Conservation (phyloP, 106 monocot species). For the Dendrobium huoshanense region DNA sequence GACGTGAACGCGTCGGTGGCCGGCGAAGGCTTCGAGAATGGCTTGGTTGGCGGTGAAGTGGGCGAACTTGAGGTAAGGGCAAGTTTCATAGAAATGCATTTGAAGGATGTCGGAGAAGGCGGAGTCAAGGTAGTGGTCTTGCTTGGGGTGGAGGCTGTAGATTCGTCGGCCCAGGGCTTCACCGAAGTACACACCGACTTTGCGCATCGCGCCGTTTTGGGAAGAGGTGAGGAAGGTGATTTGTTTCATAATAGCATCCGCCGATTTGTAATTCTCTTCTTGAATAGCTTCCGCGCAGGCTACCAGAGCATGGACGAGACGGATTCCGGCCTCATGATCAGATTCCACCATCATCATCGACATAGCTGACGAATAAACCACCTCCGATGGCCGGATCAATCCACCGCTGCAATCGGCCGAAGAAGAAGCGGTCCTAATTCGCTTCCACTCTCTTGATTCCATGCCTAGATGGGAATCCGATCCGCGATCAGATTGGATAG, state of each 20-base stretch:
- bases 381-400: background rate
- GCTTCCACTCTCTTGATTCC: constrained; percentile 24
- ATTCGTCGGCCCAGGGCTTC: constrained; percentile 59
- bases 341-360: constrained; percentile 40
- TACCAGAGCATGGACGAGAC: constrained; percentile 55
- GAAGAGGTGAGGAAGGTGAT: constrained; percentile 42
- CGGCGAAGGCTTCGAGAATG: constrained; percentile 63
- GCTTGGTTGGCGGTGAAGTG: constrained; percentile 84
- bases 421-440: constrained; percentile 28
- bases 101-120: constrained; percentile 40
- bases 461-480: background rate
- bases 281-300: constrained; percentile 80
- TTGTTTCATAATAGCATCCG: constrained; percentile 54
- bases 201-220: constrained; percentile 66
- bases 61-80: constrained; percentile 74
- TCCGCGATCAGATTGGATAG: constrained; percentile 15
- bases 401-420: constrained; percentile 1
- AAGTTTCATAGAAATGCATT: constrained; percentile 61
- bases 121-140: constrained; percentile 23
- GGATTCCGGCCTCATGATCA: constrained; percentile 56
- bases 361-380: background rate
- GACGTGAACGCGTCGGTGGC: constrained; percentile 42
- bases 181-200: constrained; percentile 69
- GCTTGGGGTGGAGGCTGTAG: constrained; percentile 33
- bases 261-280: constrained; percentile 45